phyloP scores from a whole-genome alignment of 305 asterid genomes.

The Solanum hybrid region DNA sequence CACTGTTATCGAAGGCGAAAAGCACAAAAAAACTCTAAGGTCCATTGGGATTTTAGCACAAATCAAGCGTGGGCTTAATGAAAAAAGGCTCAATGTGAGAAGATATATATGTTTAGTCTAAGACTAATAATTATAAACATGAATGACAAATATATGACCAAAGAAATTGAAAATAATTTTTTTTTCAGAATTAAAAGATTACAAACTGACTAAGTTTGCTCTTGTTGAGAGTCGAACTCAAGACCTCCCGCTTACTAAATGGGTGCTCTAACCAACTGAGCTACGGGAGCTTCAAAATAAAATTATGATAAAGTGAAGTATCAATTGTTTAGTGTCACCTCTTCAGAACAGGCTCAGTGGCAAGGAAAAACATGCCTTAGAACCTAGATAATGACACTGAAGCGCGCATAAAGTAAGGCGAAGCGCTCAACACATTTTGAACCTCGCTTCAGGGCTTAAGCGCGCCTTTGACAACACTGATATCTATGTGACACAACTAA shows the following conservation, averaged over 20 bases:
- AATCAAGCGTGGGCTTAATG: neutral
- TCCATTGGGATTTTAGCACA: neutral
- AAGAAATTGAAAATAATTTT: neutral
- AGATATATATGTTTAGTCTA: neutral
- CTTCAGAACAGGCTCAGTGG: neutral
- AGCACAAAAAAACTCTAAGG: neutral
- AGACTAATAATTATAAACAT: neutral
- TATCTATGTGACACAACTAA: neutral
- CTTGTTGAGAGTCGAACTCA: conserved; percentile 86
- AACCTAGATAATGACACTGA: neutral
- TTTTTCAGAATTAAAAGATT: neutral
- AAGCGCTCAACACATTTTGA: neutral
- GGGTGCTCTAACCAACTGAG: conserved; percentile 99
- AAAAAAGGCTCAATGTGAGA: neutral
- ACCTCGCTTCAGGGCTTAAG: neutral
- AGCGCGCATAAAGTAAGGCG: neutral
- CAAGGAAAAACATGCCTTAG: neutral
- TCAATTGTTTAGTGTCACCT: neutral
- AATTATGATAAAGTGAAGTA: neutral
- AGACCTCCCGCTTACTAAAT: conserved; percentile 99
- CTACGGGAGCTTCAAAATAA: conserved; percentile 28
- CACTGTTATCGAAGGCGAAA: neutral
- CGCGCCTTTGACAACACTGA: neutral
- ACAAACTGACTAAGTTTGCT: conserved; percentile 23
- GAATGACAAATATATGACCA: neutral